Percentiles rank a stretch among this genome's conserved stretches.
These are phyloP conservation scores for Lantana camara DNA, from an alignment of 257 asterid genomes.

Conservation along the genomic window DNA sequence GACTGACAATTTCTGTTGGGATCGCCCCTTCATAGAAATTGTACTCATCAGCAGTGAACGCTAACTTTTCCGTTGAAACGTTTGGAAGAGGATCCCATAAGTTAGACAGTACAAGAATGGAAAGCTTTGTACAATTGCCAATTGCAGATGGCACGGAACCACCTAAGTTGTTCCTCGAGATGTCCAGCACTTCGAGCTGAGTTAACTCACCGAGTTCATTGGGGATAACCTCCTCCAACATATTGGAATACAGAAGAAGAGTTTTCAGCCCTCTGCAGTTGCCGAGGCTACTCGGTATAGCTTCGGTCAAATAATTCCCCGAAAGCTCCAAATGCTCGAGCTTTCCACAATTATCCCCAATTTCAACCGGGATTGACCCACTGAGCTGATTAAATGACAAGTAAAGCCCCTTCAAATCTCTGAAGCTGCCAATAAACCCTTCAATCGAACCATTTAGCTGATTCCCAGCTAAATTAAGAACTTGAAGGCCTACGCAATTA, in stretches of 20 bases:
- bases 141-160: conserved; percentile 66
- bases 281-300: conserved; percentile 66
- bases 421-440: conserved; percentile 51
- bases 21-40: conserved; percentile 75
- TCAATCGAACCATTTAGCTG: conserved; percentile 67
- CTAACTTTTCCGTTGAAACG: conserved; percentile 39
- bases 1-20: conserved; percentile 55
- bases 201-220: conserved; percentile 63
- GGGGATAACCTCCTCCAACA: conserved; percentile 78
- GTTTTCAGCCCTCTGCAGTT: conserved; percentile 66
- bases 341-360: conserved; percentile 67
- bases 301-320: conserved; percentile 61
- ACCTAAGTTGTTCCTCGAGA: conserved; percentile 83
- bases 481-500: conserved; percentile 46
- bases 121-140: conserved; percentile 68
- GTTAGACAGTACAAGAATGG: conserved; percentile 77
- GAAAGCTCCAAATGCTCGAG: conserved; percentile 84
- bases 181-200: conserved; percentile 79
- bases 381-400: conserved; percentile 78
- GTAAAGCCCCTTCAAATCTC: conserved; percentile 68
- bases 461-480: conserved; percentile 88
- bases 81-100: conserved; percentile 76
- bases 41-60: conserved; percentile 56
- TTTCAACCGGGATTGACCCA: conserved; percentile 67
- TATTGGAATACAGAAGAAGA: conserved; percentile 65